Base-by-base conservation (phyloP, 805 yeast species). In the Scheffersomyces coipomensis region DNA sequence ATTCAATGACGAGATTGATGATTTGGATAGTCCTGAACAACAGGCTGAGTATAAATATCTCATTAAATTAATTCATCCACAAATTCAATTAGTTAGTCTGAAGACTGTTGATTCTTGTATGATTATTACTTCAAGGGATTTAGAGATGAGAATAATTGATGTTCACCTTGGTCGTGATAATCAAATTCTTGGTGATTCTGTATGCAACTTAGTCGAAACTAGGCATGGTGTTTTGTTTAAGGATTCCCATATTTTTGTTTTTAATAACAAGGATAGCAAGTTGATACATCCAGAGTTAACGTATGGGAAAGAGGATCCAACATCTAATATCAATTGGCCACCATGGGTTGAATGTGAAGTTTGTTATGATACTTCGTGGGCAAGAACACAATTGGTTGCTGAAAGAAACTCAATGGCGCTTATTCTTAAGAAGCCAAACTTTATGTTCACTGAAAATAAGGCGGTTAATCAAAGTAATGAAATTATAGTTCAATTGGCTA, bases 271-370 rank as follows among this genome's bases (percentile, higher is more conserved):
- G 7, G 58, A 58, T 13, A 44, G 47, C 19, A 45, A 55, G 7
- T 43, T 52, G 4, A 39, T 50, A 2, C 51, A 69, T 17, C 66
- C 73, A 3, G 70, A 69, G 36, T 51, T 72, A 8, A 67, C 71
- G 23, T 72, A 75, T 48, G 73, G 76, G 31, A 58, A 62, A 12
- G 64, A 63, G 7, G 67, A 73, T 2, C 84, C 83, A 52, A 88
- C 90, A 2, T 73, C 82, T 8, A 52, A 61, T 12, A 62, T 34
- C 29, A 35, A 64, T 15, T 89, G 97, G 97, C 96, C 97, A 2
- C 95, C 96, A 0, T 90, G 96, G 88, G 61, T 89, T 25, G 88
- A 88, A 4, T 56, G 75, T 35, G 95, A 88, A 47, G 66, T 79
- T 13, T 78, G 84, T 45, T 75, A 78, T 45, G 80, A 81, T 36